Evolutionary conservation across 2,329 filamentous ascomycete species (phyloP), one percentile per base, ranked within the genome.

Genomic region (Chaetomiaceae sp.): DNA sequence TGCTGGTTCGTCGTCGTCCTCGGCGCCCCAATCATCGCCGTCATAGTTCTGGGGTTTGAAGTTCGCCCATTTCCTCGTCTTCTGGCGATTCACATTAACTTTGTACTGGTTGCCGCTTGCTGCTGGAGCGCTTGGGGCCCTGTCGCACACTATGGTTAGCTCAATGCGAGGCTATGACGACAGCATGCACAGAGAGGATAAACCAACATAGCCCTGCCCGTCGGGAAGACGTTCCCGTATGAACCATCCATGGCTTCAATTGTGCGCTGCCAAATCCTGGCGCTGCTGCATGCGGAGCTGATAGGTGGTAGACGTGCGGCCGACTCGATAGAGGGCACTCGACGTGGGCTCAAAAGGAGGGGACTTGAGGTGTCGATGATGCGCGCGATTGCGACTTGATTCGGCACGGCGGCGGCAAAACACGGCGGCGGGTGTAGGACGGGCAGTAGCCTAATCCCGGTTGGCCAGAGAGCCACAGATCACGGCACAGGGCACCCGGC

Each of bases 21-120:
- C 83, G 51, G 77, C 86, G 32, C 90, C 92, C 91, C 92, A 96
- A 65, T 96, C 92, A 64, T 95, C 90, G 58, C 91, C 92, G 64
- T 92, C 91, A 66, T 97, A 97, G 66, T 83, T 88, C 62, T 87
- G 85, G 54, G 83, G 78, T 69, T 91, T 92, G 32, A 92, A 92
- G 64, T 95, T 87, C 33, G 92, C 86, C 92, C 92, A 97, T 80
- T 95, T 95, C 71, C 86, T 88, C 51, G 91, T 96, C 73, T 95
- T 95, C 51, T 84, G 81, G 57, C 92, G 85, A 71, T 89, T 92
- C 44, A 96, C 85, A 68, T 96, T 95, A 47, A 90, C 82, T 67
- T 88, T 87, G 72, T 91, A 96, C 23, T 70, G 64, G 53, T 62
- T 67, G 49, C 61, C 65, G 18, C 44, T 59, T 36, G 60, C 8